Conservation (phyloP, 1,139 yeast genomes). For the Candida sp. region DNA sequence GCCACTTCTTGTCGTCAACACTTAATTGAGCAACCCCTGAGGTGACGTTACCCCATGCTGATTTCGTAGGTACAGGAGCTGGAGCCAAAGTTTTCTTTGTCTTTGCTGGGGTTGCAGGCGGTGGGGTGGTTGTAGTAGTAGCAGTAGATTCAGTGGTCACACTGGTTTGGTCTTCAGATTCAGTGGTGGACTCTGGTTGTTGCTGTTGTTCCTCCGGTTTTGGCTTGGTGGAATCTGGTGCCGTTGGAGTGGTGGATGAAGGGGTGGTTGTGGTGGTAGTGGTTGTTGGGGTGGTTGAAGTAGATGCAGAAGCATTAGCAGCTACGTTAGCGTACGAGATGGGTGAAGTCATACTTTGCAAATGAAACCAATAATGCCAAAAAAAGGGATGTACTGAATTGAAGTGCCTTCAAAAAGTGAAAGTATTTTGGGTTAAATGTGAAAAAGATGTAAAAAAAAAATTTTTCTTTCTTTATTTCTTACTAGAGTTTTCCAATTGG, state of each 20-base stretch:
- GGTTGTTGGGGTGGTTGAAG: constrained; percentile 11
- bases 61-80: constrained; percentile 75
- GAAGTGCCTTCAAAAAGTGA: neutral
- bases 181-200: neutral
- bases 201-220: constrained; percentile 1
- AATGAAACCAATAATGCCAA: neutral
- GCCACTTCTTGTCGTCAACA: constrained; percentile 61
- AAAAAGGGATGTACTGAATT: neutral
- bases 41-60: constrained; percentile 64
- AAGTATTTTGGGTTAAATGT: neutral
- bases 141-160: neutral
- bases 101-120: constrained; percentile 14
- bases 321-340: constrained; percentile 45
- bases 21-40: constrained; percentile 14
- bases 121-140: constrained; percentile 3
- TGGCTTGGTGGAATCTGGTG: neutral
- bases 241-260: constrained; percentile 4
- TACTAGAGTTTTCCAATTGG: neutral
- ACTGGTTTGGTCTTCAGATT: neutral
- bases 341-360: constrained; percentile 13
- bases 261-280: neutral
- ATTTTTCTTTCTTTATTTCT: neutral
- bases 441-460: neutral
- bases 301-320: constrained; percentile 26
- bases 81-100: constrained; percentile 60